These are phyloP conservation scores for Pseudogymnoascus sp. DNA, from an alignment of 2,329 filamentous ascomycete species.

Conservation along the genomic window DNA sequence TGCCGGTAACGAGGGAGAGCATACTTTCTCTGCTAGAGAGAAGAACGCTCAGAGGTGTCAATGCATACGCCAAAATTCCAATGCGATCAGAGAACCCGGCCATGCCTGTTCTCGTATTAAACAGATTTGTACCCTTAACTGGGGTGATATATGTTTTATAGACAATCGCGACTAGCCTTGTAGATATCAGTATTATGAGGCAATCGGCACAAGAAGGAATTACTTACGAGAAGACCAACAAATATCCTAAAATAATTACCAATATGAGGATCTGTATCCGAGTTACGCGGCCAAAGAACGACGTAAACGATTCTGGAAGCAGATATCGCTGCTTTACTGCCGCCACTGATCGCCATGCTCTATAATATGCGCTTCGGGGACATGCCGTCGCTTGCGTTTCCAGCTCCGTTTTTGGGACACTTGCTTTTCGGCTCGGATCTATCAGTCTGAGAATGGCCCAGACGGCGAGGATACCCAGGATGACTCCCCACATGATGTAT, in stretches of 20 bases:
- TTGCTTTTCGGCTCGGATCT: conserved; percentile 19
- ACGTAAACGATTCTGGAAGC: conserved; percentile 50
- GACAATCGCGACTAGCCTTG: conserved; percentile 52
- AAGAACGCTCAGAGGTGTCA: conserved; percentile 63
- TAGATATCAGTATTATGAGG: conserved; percentile 10
- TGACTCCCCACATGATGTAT: conserved; percentile 49
- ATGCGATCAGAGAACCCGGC: conserved; percentile 64
- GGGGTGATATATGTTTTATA: conserved; percentile 67
- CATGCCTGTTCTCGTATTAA: conserved; percentile 58
- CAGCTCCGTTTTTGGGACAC: conserved; percentile 18
- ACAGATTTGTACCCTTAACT: conserved; percentile 46
- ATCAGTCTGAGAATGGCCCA: conserved; percentile 32
- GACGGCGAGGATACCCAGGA: conserved; percentile 40
- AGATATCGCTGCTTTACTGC: conserved; percentile 36
- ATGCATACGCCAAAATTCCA: conserved; percentile 64
- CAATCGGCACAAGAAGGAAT: conserved; percentile 7
- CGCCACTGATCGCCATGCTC: conserved; percentile 17
- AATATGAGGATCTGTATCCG: conserved; percentile 61
- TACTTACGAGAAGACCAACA: conserved; percentile 55
- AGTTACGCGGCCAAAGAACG: conserved; percentile 60
- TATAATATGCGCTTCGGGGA: conserved; percentile 20
- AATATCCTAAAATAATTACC: conserved; percentile 49
- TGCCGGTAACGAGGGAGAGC: conserved; percentile 61
- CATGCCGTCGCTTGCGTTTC: conserved; percentile 20
- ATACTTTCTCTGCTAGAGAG: conserved; percentile 64